Percentiles rank a stretch among this genome's conserved stretches.
These are phyloP conservation scores for Rutidosis leptorrhynchoides DNA, from an alignment of 129 eudicot genomes.

Conservation along the genomic window DNA sequence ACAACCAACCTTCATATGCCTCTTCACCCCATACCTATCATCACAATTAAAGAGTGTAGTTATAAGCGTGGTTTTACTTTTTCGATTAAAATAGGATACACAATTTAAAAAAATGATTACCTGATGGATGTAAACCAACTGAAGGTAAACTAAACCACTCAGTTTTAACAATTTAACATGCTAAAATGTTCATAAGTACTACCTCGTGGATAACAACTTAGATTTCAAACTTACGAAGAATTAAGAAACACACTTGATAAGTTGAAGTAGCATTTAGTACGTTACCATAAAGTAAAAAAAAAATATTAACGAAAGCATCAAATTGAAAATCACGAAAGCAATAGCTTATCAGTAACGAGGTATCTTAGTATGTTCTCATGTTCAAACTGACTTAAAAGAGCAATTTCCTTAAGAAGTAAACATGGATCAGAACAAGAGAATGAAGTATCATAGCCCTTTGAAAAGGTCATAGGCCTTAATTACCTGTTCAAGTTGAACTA, in stretches of 20 bases:
- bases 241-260: neutral
- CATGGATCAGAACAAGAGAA: too few species aligned
- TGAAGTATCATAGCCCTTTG: too few species aligned
- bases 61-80: too few species aligned
- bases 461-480: too few species aligned
- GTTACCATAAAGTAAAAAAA: too few species aligned
- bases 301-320: constrained; percentile 23
- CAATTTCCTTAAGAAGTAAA: too few species aligned
- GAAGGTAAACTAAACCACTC: neutral
- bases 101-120: too few species aligned
- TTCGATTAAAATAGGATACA: too few species aligned
- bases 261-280: neutral
- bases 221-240: neutral
- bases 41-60: too few species aligned
- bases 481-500: constrained; percentile 82
- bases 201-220: neutral
- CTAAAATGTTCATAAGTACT: neutral
- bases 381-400: constrained; percentile 77
- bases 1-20: too few species aligned
- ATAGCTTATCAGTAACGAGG: constrained; percentile 77
- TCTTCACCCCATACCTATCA: too few species aligned
- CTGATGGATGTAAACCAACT: too few species aligned
- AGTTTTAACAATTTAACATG: constrained; percentile 2
- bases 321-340: constrained; percentile 15
- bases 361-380: constrained; percentile 92